These are phyloP conservation scores for Paraphoma chrysanthemicola DNA, from an alignment of 2,329 filamentous ascomycete species.

Conservation along the genomic window DNA sequence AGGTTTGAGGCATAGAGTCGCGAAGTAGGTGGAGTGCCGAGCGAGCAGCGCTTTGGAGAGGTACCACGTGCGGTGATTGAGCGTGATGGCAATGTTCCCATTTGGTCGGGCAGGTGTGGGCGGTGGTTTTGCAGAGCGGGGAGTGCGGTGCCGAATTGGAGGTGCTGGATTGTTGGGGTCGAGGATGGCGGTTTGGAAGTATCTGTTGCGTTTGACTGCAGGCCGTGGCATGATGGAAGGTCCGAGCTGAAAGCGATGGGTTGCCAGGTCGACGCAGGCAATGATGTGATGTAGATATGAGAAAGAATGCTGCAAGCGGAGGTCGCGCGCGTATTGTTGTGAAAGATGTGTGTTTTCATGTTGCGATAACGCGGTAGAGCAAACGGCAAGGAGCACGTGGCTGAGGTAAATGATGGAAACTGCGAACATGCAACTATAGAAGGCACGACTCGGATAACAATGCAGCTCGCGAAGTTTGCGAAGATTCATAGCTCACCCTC, in stretches of 20 bases:
- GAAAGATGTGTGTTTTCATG: too few species aligned
- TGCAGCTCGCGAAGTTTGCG: too few species aligned
- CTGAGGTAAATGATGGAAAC: too few species aligned
- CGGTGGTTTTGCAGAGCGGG: background rate
- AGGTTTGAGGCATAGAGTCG: background rate
- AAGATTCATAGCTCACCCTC: too few species aligned
- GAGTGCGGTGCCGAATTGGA: background rate
- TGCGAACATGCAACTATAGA: too few species aligned
- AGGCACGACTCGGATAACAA: too few species aligned
- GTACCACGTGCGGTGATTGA: slow-evolving; percentile 16
- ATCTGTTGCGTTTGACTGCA: background rate
- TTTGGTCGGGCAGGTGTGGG: background rate
- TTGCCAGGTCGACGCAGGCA: too few species aligned
- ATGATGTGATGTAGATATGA: too few species aligned
- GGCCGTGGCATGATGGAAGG: background rate
- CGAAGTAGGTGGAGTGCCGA: slow-evolving; percentile 11
- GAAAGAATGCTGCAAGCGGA: too few species aligned
- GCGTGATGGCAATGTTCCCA: slow-evolving; percentile 10
- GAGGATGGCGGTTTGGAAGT: slow-evolving; percentile 6
- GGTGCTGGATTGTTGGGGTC: background rate
- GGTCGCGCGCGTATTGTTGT: too few species aligned
- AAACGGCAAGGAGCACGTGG: too few species aligned
- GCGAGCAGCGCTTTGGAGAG: slow-evolving; percentile 11
- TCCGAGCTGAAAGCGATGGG: background rate
- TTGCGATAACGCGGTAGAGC: too few species aligned